phyloP scores from a whole-genome alignment of 371 early-diverging fungal species.

The Chytridium lagenaria region DNA sequence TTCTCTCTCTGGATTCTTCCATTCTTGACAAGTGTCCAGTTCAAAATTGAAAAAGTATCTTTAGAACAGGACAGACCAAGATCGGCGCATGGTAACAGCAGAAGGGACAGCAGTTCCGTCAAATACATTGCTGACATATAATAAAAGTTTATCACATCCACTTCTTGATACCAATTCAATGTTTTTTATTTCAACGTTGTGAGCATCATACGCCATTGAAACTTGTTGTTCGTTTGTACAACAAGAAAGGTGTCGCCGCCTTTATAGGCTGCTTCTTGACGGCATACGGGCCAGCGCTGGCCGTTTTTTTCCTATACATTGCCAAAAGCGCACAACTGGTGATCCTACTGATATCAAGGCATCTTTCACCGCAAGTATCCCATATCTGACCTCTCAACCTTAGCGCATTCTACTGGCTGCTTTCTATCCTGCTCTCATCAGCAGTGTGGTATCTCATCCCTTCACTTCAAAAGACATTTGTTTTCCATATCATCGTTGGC shows the following conservation, averaged over 20 bases:
- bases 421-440: conserved; percentile 71
- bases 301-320: conserved; percentile 71
- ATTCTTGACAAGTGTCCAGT: too few relatives aligned
- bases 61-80: too few relatives aligned
- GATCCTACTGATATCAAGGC: conserved; percentile 75
- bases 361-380: conserved; percentile 2
- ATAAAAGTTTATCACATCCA: too few relatives aligned
- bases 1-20: too few relatives aligned
- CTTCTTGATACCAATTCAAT: too few relatives aligned
- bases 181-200: too few relatives aligned
- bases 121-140: too few relatives aligned
- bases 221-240: too few relatives aligned
- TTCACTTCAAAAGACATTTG: conserved; percentile 43
- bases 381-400: not conserved
- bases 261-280: conserved; percentile 77
- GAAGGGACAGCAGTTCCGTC: too few relatives aligned
- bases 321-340: conserved; percentile 73
- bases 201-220: too few relatives aligned
- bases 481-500: conserved; percentile 62
- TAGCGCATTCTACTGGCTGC: conserved; percentile 78
- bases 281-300: conserved; percentile 76
- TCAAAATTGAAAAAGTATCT: too few relatives aligned
- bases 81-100: too few relatives aligned
- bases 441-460: conserved; percentile 67
- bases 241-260: conserved; percentile 27